These are phyloP conservation scores for Fraxinus baroniana DNA, from an alignment of 305 asterid genomes.

Conservation along the genomic window DNA sequence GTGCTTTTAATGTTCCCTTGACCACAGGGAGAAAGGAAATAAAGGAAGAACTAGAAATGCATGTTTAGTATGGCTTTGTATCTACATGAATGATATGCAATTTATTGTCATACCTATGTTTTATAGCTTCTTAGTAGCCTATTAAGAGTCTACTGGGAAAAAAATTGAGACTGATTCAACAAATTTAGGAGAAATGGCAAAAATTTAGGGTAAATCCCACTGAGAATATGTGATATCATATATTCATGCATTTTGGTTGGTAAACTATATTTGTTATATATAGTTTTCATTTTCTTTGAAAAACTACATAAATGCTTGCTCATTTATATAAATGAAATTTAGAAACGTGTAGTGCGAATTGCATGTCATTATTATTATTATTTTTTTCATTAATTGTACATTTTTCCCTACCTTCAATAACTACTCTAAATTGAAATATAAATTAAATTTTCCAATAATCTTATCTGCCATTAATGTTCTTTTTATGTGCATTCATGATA, in stretches of 20 bases:
- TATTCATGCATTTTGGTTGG: neutral
- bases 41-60: conserved; percentile 1
- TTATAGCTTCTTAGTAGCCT: neutral
- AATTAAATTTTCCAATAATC: neutral
- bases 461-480: neutral
- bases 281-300: neutral
- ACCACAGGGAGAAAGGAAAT: neutral
- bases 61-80: neutral
- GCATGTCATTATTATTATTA: neutral
- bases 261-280: neutral
- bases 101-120: neutral
- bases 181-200: neutral
- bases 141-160: neutral
- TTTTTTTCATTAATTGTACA: neutral
- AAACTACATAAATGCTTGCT: neutral
- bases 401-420: neutral
- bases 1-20: conserved; percentile 4
- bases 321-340: neutral
- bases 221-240: neutral
- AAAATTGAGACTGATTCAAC: neutral
- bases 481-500: neutral
- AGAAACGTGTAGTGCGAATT: neutral
- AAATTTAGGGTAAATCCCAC: neutral
- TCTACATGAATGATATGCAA: neutral
- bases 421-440: neutral